A percentile compares a stretch with the other conserved stretches of the same genome.
Evolutionary conservation across 2,329 filamentous ascomycete genomes (phyloP).

Genomic region (Talaromyces sp.): DNA sequence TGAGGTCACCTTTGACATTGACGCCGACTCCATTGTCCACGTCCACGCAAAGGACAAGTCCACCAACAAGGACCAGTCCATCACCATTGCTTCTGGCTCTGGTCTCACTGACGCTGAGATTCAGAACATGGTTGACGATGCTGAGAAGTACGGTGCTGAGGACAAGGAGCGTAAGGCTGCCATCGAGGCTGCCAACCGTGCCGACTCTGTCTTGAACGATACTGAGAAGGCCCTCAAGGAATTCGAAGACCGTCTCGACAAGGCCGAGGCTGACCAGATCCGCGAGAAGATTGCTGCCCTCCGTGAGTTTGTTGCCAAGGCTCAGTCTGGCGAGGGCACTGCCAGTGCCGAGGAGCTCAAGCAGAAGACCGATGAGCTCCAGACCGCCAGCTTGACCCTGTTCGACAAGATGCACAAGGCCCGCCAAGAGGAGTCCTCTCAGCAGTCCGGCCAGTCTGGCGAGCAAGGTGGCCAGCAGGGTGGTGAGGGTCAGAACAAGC

Average conservation of each 20-base stretch:
- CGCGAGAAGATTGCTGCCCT: slow-evolving; percentile 85
- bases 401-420: slow-evolving; percentile 99
- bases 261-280: slow-evolving; percentile 88
- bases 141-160: slow-evolving; percentile 88
- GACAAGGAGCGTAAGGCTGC: slow-evolving; percentile 96
- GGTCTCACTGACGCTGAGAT: slow-evolving; percentile 95
- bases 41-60: slow-evolving; percentile 99
- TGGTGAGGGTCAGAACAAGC: slow-evolving; percentile 69
- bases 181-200: slow-evolving; percentile 95
- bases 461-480: slow-evolving; percentile 22
- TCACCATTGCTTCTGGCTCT: slow-evolving; percentile 96
- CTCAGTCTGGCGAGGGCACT: slow-evolving; percentile 82
- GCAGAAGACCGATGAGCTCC: slow-evolving; percentile 97
- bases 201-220: slow-evolving; percentile 92
- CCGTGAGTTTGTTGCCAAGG: slow-evolving; percentile 88
- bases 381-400: slow-evolving; percentile 88
- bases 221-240: slow-evolving; percentile 98
- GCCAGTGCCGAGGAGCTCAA: slow-evolving; percentile 90
- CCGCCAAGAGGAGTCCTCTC: slow-evolving; percentile 57
- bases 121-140: slow-evolving; percentile 94
- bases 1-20: slow-evolving; percentile 98
- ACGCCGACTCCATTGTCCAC: slow-evolving; percentile 95
- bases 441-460: slow-evolving; percentile 48
- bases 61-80: slow-evolving; percentile 98
- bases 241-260: slow-evolving; percentile 92